Percentiles rank a stretch among this genome's conserved stretches.
Evolutionary conservation across 192 early-diverging fungal genomes (phyloP).

Genomic region (Backusella psychrophila): DNA sequence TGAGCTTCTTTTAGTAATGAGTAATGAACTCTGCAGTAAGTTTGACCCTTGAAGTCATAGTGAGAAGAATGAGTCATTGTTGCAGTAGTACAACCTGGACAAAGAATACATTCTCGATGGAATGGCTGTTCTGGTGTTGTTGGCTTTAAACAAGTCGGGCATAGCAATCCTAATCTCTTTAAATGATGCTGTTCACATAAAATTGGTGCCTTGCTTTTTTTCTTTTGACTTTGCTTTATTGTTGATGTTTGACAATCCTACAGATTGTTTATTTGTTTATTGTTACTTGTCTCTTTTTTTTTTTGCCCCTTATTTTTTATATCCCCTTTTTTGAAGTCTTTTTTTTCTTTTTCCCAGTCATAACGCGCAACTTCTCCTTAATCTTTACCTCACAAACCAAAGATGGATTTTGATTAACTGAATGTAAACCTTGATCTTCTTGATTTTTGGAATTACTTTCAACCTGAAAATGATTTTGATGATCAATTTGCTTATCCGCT

Average conservation of each 20-base stretch:
- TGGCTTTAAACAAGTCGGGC: not conserved
- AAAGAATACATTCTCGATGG: conserved; percentile 13
- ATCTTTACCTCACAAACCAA: conserved; percentile 11
- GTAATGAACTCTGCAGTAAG: conserved; percentile 83
- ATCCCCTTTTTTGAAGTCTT: conserved; percentile 11
- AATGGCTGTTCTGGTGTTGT: not conserved
- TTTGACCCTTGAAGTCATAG: conserved; percentile 75
- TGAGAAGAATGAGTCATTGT: conserved; percentile 45
- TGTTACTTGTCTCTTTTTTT: not conserved
- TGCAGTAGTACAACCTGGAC: not conserved
- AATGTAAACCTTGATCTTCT: not conserved
- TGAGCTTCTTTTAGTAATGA: conserved; percentile 67
- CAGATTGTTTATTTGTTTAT: not conserved
- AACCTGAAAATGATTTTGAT: not conserved
- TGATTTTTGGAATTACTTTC: not conserved
- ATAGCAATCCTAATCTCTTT: not conserved
- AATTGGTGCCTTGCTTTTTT: not conserved
- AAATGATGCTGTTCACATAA: not conserved
- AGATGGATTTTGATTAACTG: not conserved
- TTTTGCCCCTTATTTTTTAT: not conserved
- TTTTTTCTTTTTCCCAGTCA: not conserved
- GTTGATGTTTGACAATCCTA: conserved; percentile 8
- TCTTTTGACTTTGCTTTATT: not conserved
- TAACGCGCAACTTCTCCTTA: conserved; percentile 1
- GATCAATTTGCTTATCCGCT: not conserved